Evolutionary conservation across 441 rosid genomes (phyloP), one percentile per base, ranked within the genome.

Genomic region (Lepidium campestre): DNA sequence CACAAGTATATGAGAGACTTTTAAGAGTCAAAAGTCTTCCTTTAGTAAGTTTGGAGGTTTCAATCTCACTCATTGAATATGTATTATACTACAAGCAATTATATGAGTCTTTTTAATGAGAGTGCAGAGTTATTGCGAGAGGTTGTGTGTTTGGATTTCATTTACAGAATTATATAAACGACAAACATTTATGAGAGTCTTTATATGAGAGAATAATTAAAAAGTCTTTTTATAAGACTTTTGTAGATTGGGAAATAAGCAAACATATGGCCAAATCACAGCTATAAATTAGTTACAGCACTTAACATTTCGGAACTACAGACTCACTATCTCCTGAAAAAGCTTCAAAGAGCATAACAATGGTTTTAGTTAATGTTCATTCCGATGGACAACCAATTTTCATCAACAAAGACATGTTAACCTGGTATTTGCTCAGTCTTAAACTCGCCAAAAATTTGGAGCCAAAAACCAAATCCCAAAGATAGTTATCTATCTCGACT

Each of bases 391-490:
- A 66, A 45, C 56, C 71, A 17, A 46, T 35, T 23, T 10, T 56
- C 64, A 67, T 41, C 57, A 86, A 86, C 83, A 80, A 79, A 65
- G 87, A 82, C 67, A 81, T 91, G 13, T 46, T 89, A 55, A 86
- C 90, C 56, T 86, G 93, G 93, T 86, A 88, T 47, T 81, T 88
- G 17, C 83, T 88, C 72, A 86, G 93, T 2, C 77, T 86, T 56
- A 88, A 86, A 76, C 88, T 90, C 65, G 85, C 59, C 86, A 90
- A 77, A 85, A 89, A 4, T 34, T 53, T 73, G 82, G 80, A 76
- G 71, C 86, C 25, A 32, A 11, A 45, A 60, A 44, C 15, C 17
- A 46, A 32, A 93, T 37, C 78, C 83, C 49, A 80, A 79, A 22
- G 70, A 86, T 74, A 92, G 97, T 47, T 83, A 84, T 61, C 82